Evolutionary conservation across 1,284 basidiomycete species (phyloP).

Genomic region (Apiotrichum veenhuisii): DNA sequence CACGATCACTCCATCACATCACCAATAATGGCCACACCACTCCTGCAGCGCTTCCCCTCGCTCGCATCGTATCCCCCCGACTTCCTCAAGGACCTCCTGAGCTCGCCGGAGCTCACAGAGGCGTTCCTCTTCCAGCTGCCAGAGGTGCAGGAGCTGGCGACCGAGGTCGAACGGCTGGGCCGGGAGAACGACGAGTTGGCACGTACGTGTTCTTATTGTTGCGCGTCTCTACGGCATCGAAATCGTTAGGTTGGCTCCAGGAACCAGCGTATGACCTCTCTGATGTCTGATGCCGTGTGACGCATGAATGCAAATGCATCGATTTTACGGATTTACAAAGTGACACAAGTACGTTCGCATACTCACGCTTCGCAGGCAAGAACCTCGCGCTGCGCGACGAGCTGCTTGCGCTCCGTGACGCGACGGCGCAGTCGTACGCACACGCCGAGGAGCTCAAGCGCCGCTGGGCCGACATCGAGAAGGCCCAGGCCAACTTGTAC

Average conservation of each 20-base stretch:
- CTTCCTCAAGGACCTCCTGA: conserved; percentile 75
- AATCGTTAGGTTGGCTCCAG: too few species aligned
- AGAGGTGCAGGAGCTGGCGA: conserved; percentile 67
- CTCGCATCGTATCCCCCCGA: conserved; percentile 38
- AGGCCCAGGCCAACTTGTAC: conserved; percentile 78
- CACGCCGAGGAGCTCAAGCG: conserved; percentile 73
- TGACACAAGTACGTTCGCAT: not conserved
- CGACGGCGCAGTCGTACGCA: conserved; percentile 78
- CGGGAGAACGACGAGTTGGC: conserved; percentile 78
- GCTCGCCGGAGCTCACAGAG: conserved; percentile 77
- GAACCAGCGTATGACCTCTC: too few species aligned
- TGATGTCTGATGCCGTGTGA: too few species aligned
- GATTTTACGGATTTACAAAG: too few species aligned
- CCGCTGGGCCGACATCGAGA: conserved; percentile 77
- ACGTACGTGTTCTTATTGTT: too few species aligned
- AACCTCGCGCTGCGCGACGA: conserved; percentile 71
- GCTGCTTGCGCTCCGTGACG: conserved; percentile 66
- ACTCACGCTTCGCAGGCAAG: conserved; percentile 54
- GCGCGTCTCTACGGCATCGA: too few species aligned
- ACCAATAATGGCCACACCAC: conserved; percentile 41
- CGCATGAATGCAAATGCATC: too few species aligned
- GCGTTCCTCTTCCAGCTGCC: conserved; percentile 75
- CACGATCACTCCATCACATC: not conserved
- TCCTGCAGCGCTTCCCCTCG: conserved; percentile 46
- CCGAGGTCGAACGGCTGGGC: conserved; percentile 70